These are phyloP conservation scores for Cucurbita ficifolia DNA, from an alignment of 306 rosid genomes.

Conservation along the genomic window DNA sequence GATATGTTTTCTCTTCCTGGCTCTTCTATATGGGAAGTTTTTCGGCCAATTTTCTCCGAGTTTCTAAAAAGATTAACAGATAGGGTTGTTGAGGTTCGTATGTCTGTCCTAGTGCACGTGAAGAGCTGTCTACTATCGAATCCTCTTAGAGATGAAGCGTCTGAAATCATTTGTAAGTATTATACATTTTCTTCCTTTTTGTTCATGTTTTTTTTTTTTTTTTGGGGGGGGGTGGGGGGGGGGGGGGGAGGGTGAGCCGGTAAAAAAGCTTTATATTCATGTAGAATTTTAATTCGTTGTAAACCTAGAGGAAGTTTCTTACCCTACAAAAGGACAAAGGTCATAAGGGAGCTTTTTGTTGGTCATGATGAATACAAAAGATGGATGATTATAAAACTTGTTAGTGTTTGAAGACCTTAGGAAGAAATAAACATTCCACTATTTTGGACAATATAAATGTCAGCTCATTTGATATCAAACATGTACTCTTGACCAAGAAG, in stretches of 20 bases:
- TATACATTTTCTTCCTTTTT: neutral
- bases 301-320: neutral
- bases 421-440: neutral
- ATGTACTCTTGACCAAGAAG: neutral
- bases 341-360: neutral
- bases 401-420: neutral
- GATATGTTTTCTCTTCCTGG: conserved; percentile 73
- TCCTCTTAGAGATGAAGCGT: conserved; percentile 67
- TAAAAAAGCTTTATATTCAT: neutral
- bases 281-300: neutral
- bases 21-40: conserved; percentile 57
- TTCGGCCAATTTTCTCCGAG: conserved; percentile 86
- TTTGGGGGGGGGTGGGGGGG: neutral
- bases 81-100: conserved; percentile 74
- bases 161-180: conserved; percentile 66
- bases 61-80: conserved; percentile 90
- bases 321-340: neutral
- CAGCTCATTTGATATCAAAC: neutral
- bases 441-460: neutral
- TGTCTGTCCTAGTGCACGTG: conserved; percentile 81
- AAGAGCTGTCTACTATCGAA: conserved; percentile 62
- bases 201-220: neutral
- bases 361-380: neutral
- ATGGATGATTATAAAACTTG: neutral
- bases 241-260: too few relatives aligned